Conservation (phyloP, 1,284 basidiomycete species). For the Stereum hirsutum region DNA sequence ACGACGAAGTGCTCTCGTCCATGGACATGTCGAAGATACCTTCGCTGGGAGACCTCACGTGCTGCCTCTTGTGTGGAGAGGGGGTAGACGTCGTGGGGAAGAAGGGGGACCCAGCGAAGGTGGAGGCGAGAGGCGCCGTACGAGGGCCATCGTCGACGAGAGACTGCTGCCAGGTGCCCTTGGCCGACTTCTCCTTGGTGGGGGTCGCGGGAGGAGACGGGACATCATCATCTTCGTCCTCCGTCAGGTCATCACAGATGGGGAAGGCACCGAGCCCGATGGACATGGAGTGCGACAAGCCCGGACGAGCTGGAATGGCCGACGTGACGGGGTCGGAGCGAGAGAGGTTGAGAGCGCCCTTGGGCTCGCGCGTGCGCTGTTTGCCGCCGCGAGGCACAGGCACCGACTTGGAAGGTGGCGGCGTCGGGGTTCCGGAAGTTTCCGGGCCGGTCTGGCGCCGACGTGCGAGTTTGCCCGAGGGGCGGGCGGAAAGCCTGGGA, state of each 20-base stretch:
- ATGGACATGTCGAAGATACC: slow-evolving; percentile 62
- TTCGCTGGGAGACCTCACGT: slow-evolving; percentile 53
- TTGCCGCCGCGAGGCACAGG: slow-evolving; percentile 31
- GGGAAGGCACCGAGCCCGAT: slow-evolving; percentile 35
- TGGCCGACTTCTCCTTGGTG: slow-evolving; percentile 15
- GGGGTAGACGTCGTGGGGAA: slow-evolving; percentile 27
- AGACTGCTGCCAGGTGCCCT: slow-evolving; percentile 22
- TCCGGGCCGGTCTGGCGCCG: slow-evolving; percentile 34
- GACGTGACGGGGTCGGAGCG: slow-evolving; percentile 32
- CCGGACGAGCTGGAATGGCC: slow-evolving; percentile 18
- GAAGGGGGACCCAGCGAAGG: slow-evolving; percentile 31
- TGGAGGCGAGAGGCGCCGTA: slow-evolving; percentile 37
- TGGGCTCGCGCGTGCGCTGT: slow-evolving; percentile 6
- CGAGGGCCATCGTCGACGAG: slow-evolving; percentile 31
- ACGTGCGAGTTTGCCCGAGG: slow-evolving; percentile 43
- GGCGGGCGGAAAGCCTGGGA: slow-evolving; percentile 33
- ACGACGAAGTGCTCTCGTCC: slow-evolving; percentile 47
- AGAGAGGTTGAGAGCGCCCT: slow-evolving; percentile 15
- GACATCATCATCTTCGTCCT: slow-evolving; percentile 14
- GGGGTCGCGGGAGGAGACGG: slow-evolving; percentile 28
- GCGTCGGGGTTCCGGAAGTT: slow-evolving; percentile 24
- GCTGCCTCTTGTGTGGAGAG: slow-evolving; percentile 30
- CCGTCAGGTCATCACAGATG: slow-evolving; percentile 56
- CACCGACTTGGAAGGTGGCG: slow-evolving; percentile 25
- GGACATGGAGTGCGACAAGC: slow-evolving; percentile 13